phyloP scores from a whole-genome alignment of 371 early-diverging fungal genomes.

The Entomophthora muscae region DNA sequence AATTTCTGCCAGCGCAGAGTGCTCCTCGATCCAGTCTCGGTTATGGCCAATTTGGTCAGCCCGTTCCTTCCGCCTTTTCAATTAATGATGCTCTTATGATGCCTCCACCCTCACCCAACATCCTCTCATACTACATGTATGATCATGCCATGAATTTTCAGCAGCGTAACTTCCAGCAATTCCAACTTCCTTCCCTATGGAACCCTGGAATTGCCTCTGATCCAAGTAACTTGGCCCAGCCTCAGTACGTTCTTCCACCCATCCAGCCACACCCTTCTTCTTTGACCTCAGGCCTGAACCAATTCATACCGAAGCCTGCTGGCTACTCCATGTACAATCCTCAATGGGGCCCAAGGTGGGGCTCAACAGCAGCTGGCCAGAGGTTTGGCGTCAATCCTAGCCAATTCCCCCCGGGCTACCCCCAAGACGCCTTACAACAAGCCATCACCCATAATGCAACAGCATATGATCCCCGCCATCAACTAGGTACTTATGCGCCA shows the following conservation, averaged over 20 bases:
- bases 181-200: not conserved
- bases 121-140: conserved; percentile 19
- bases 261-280: not conserved
- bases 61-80: not conserved
- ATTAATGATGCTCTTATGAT: conserved; percentile 15
- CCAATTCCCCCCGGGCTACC: not conserved
- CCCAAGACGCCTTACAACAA: not conserved
- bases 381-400: not conserved
- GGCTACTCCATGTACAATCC: not conserved
- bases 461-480: not conserved
- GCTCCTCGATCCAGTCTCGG: not conserved
- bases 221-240: not conserved
- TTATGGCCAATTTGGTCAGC: not conserved
- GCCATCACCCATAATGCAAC: not conserved
- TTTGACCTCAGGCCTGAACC: not conserved
- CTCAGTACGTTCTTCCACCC: not conserved
- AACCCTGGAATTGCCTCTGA: not conserved
- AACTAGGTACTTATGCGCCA: not conserved
- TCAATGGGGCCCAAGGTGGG: not conserved
- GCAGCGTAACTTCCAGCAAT: not conserved
- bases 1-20: conserved; percentile 3
- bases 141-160: conserved; percentile 4
- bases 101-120: conserved; percentile 24
- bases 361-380: not conserved
- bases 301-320: not conserved